Conservation (phyloP, 371 early-diverging fungal genomes). For the Sporodiniella umbellata region DNA sequence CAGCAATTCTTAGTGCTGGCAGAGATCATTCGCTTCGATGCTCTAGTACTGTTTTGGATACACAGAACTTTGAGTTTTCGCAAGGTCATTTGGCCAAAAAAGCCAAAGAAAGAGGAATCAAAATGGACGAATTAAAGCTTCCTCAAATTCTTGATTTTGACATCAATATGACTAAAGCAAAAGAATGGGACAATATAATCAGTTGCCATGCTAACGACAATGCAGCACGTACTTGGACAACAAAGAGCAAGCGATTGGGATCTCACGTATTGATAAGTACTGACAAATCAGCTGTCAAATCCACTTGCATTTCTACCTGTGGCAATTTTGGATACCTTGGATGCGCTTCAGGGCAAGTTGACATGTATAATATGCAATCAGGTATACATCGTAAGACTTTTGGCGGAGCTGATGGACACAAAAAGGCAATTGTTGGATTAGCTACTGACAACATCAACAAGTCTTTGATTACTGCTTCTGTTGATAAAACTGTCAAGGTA, state of each 20-base stretch:
- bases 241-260: conserved; percentile 72
- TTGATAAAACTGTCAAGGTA: conserved; percentile 81
- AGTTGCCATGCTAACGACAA: conserved; percentile 78
- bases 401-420: conserved; percentile 61
- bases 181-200: conserved; percentile 90
- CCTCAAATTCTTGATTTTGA: conserved; percentile 75
- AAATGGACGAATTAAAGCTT: conserved; percentile 66
- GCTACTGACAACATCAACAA: conserved; percentile 75
- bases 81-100: conserved; percentile 68
- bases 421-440: conserved; percentile 78
- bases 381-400: conserved; percentile 74
- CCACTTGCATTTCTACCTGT: conserved; percentile 79
- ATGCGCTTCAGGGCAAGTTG: conserved; percentile 70
- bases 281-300: conserved; percentile 65
- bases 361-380: conserved; percentile 95
- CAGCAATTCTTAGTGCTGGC: conserved; percentile 73
- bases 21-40: conserved; percentile 79
- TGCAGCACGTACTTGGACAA: conserved; percentile 81
- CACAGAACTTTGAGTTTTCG: conserved; percentile 79
- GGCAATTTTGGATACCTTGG: conserved; percentile 94
- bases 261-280: conserved; percentile 57
- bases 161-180: conserved; percentile 57
- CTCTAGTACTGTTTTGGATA: conserved; percentile 83
- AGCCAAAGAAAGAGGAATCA: conserved; percentile 54
- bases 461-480: conserved; percentile 68